Percentiles rank a stretch among this genome's conserved stretches.
These are phyloP conservation scores for Panicum miliaceum DNA, from an alignment of 176 grass and related monocot species.

Conservation along the genomic window DNA sequence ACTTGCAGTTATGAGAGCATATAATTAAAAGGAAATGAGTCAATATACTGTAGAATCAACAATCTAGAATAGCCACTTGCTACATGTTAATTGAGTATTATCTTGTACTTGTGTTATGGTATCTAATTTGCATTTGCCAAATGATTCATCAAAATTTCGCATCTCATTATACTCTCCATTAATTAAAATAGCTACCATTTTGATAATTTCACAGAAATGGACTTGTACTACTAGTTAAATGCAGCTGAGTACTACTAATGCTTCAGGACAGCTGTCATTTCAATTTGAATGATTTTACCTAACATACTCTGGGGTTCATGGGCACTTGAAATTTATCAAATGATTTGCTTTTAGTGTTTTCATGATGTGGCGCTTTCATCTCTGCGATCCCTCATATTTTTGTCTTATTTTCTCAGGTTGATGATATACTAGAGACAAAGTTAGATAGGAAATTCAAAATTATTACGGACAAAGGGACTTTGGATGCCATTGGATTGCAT, in stretches of 20 bases:
- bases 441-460: slow-evolving; percentile 84
- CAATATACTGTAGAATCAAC: neutral
- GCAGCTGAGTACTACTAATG: neutral
- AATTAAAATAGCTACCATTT: neutral
- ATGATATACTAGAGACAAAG: slow-evolving; percentile 93
- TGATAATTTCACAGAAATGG: neutral
- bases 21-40: neutral
- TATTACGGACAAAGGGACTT: slow-evolving; percentile 90
- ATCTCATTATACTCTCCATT: neutral
- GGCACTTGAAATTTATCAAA: slow-evolving; percentile 14
- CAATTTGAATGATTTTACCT: slow-evolving; percentile 24
- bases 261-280: neutral
- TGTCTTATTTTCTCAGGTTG: slow-evolving; percentile 59
- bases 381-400: slow-evolving; percentile 27
- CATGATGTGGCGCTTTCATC: slow-evolving; percentile 12
- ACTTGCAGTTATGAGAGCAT: neutral
- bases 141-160: neutral
- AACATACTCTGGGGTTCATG: neutral
- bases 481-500: slow-evolving; percentile 96
- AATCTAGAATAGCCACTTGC: neutral
- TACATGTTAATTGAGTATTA: neutral
- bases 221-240: neutral
- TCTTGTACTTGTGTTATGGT: neutral
- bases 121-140: neutral
- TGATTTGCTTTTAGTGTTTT: neutral